Evolutionary conservation across 2,329 filamentous ascomycete genomes (phyloP), one percentile per base, ranked within the genome.

Genomic region (Boeremia exigua): DNA sequence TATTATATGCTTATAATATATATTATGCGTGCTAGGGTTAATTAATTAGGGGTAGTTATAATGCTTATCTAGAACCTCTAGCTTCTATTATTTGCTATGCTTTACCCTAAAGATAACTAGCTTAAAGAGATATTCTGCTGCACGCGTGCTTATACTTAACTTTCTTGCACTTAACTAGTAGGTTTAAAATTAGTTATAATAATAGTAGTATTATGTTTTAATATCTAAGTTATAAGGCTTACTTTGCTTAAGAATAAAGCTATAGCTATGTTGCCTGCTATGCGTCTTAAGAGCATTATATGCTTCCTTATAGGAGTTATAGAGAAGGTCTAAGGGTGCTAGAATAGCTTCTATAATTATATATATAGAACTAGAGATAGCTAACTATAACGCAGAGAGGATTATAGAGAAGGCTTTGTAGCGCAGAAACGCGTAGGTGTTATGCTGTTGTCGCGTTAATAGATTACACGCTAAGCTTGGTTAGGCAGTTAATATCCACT

Each of bases 141-240:
- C 47, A 12, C 54, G 56, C 12, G 50, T 58, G 37, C 50, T 58
- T 54, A 47, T 58, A 30, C 50, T 58, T 17, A 42, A 38, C 23
- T 36, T 32, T 44, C 48, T 56, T 25, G 44, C 55, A 28, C 15
- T 56, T 29, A 44, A 57, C 33, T 48, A 12, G 48, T 57, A 57
- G 38, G 42, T 57, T 39, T 43, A 1, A 30, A 48, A 57, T 30
- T 33, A 30, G 38, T 57, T 39, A 34, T 45, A 58, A 23, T 54
- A 42, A 49, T 61, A 59, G 49, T 59, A 59, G 34, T 56, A 59
- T 32, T 49, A 42, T 54, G 43, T 61, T 47, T 61, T 61, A 23
- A 56, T 28, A 51, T 29, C 34, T 3, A 39, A 56, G 47, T 61
- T 51, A 28, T 61, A 45, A 56, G 55, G 52, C 25, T 32, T 36